Evolutionary conservation across 805 yeast genomes (phyloP).

Genomic region (Candida khao-thaluensis): DNA sequence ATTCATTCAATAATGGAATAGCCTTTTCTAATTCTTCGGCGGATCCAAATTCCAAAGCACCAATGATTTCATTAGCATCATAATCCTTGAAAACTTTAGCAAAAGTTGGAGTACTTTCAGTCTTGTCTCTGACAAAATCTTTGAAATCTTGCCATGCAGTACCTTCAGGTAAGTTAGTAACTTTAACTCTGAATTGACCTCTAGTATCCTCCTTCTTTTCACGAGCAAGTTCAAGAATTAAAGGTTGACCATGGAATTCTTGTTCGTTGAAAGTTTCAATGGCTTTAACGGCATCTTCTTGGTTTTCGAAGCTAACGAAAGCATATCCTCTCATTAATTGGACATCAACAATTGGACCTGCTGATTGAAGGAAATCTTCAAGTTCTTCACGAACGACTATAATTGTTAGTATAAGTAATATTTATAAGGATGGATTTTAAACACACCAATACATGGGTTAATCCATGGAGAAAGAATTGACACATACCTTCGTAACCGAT

Average conservation of each 20-base stretch:
- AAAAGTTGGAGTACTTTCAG: slow-evolving; percentile 61
- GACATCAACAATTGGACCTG: slow-evolving; percentile 67
- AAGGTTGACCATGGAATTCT: slow-evolving; percentile 49
- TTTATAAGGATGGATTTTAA: too few species aligned
- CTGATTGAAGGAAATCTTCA: slow-evolving; percentile 64
- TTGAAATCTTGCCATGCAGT: slow-evolving; percentile 87
- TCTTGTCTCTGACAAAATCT: slow-evolving; percentile 83
- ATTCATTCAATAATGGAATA: slow-evolving; percentile 66
- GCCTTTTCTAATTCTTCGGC: slow-evolving; percentile 78
- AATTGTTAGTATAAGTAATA: slow-evolving; percentile 8
- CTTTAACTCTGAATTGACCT: slow-evolving; percentile 72
- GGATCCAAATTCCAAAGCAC: slow-evolving; percentile 55
- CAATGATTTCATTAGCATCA: slow-evolving; percentile 45
- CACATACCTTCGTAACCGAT: slow-evolving; percentile 50
- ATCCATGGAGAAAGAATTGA: too few species aligned
- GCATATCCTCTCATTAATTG: slow-evolving; percentile 82
- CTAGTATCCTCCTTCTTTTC: slow-evolving; percentile 59
- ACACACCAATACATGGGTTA: too few species aligned
- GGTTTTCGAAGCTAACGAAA: slow-evolving; percentile 78
- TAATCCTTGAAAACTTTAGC: slow-evolving; percentile 50
- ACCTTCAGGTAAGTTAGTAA: slow-evolving; percentile 69
- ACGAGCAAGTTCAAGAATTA: slow-evolving; percentile 55
- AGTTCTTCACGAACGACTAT: slow-evolving; percentile 50
- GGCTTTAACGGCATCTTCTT: slow-evolving; percentile 53
- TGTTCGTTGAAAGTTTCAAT: slow-evolving; percentile 45